Evolutionary conservation across 495 filamentous ascomycete genomes (phyloP).

Genomic region (Aspergillus affinis): DNA sequence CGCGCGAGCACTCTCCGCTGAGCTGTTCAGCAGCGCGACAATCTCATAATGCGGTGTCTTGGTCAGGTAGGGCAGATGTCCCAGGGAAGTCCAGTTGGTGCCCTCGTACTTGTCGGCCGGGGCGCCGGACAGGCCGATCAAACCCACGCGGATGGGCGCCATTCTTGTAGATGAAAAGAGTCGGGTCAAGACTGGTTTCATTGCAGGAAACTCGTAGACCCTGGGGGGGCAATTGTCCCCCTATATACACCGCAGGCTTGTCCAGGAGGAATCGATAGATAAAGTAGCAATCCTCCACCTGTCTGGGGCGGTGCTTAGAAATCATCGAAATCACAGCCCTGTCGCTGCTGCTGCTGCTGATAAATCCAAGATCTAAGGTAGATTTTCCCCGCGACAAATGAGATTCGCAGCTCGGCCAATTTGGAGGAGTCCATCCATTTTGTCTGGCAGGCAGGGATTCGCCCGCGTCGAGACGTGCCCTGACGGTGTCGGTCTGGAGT

Average conservation of each 20-base stretch:
- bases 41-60: conserved; percentile 46
- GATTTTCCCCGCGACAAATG: background rate
- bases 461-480: too few species aligned
- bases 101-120: conserved; percentile 9
- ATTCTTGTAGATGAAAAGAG: background rate
- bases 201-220: background rate
- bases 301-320: background rate
- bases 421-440: too few species aligned
- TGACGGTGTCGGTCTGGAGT: too few species aligned
- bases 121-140: conserved; percentile 57
- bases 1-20: conserved; percentile 42
- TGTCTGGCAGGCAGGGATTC: too few species aligned
- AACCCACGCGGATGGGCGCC: conserved; percentile 49
- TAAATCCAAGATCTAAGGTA: background rate
- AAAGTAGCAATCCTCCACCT: too few species aligned
- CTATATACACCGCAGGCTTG: too few species aligned
- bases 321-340: background rate
- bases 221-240: too few species aligned
- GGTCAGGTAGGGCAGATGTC: conserved; percentile 57
- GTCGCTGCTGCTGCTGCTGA: background rate
- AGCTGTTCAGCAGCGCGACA: conserved; percentile 60
- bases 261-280: too few species aligned
- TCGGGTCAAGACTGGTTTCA: background rate
- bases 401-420: background rate
- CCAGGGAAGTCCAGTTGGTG: conserved; percentile 51